Base-by-base conservation (phyloP, 768 basidiomycete species). In the Mycena haematopus region DNA sequence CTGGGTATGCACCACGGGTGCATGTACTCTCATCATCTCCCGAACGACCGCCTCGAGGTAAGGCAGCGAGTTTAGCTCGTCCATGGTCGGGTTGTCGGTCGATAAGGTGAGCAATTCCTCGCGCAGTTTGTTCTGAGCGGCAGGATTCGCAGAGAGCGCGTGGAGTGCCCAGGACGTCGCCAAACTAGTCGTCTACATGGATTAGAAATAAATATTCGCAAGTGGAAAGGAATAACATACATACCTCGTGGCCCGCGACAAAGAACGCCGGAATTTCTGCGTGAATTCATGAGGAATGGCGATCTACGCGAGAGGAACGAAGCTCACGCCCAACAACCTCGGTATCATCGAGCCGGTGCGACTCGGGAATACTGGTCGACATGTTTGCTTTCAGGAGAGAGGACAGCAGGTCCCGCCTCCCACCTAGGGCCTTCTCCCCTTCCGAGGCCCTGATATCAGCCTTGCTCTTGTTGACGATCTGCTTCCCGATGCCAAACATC, bases 11-110 rank as follows among this genome's bases (percentile, higher is more conserved):
- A 80, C 73, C 3, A 88, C 81, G 0, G 87, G 86, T 0, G 86
- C 55, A 63, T 89, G 79, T 0, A 87, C 49, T 0, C 89, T 81
- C 57, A 90, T 71, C 0, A 80, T 82, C 73, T 90, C 89, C 11
- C 83, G 35, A 17, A 88, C 78, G 14, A 89, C 81, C 13, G n/a
- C 60, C 58, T 82, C 84, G 35, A 85, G 75, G 65, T 82, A 82
- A 5, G 65, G 61, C 17, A 59, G 21, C 19, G 76, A 68, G 47
- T 74, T 74, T 6, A 84, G 74, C 33, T 79, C 76, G 46, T 84
- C 82, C 76, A 81, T 80, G 2, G 71, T 69, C 9, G 80, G 80
- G 0, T 67, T 72, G 17, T 81, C 74, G 0, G 75, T 78, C 1
- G 62, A 27, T 11, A 78, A 70, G 1, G 71, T 65, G 13, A 75